Evolutionary conservation across 495 filamentous ascomycete species (phyloP).

Genomic region (Cercophora scortea): DNA sequence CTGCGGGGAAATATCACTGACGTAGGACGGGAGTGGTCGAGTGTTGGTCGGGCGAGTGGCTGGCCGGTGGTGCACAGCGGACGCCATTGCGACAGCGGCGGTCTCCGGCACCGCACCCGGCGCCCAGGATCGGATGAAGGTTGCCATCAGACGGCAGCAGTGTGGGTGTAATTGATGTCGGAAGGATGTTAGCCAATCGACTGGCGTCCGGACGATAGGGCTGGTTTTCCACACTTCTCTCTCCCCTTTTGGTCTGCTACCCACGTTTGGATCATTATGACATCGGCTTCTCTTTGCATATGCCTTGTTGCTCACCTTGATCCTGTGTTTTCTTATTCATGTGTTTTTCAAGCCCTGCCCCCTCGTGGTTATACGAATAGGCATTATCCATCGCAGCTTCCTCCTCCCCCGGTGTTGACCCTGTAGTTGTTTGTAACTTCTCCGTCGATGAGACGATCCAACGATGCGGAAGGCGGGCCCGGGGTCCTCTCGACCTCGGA

Average conservation of each 20-base stretch:
- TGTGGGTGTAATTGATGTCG: no score
- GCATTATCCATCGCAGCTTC: no score
- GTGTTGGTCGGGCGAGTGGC: no score
- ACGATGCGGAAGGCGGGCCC: constrained; percentile 1
- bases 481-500: neutral
- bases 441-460: neutral
- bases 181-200: no score
- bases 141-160: no score
- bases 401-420: no score
- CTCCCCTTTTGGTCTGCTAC: neutral
- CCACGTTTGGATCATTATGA: no score
- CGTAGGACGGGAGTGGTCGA: no score
- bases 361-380: neutral
- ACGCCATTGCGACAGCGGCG: neutral
- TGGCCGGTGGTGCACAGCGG: no score
- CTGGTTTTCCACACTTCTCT: neutral
- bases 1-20: no score
- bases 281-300: no score
- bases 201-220: neutral
- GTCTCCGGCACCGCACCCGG: neutral
- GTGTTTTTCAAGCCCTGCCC: neutral
- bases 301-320: no score
- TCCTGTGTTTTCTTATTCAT: neutral
- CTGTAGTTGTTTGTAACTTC: neutral
- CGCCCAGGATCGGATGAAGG: neutral